Conservation (phyloP, 108 stramenopile species). For the Schizochytrium sp. region DNA sequence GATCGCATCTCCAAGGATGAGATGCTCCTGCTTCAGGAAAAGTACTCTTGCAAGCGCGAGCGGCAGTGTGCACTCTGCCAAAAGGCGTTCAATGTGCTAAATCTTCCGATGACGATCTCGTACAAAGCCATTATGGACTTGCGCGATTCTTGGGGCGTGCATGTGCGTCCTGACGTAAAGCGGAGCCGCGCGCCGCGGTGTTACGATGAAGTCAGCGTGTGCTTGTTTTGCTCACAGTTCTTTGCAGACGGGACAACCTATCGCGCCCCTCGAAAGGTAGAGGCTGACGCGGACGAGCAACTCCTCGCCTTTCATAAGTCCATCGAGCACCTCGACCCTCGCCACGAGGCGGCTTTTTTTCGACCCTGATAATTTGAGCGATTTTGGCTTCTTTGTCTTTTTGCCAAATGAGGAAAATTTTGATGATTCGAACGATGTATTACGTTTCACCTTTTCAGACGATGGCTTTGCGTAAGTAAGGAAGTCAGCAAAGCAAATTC, state of each 20-base stretch:
- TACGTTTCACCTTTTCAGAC: no score
- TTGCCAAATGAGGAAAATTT: neutral
- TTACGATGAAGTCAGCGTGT: neutral
- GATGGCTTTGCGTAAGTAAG: no score
- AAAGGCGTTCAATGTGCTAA: neutral
- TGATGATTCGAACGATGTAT: neutral
- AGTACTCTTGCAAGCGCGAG: neutral
- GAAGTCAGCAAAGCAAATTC: no score
- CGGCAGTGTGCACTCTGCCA: neutral
- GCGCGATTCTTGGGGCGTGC: neutral
- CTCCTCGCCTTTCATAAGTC: neutral
- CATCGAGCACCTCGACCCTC: neutral
- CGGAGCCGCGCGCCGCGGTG: neutral
- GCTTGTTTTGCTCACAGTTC: neutral
- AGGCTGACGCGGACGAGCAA: neutral
- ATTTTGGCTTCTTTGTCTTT: neutral
- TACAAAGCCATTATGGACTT: slow-evolving; percentile 12
- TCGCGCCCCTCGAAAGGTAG: neutral
- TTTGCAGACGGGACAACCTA: neutral
- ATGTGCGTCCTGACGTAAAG: neutral
- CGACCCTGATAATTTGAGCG: neutral
- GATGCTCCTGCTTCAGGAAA: neutral
- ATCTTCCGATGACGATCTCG: neutral
- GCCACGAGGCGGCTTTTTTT: neutral
- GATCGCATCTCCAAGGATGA: neutral